Conservation (phyloP, 257 asterid species). For the Gentiana straminea region DNA sequence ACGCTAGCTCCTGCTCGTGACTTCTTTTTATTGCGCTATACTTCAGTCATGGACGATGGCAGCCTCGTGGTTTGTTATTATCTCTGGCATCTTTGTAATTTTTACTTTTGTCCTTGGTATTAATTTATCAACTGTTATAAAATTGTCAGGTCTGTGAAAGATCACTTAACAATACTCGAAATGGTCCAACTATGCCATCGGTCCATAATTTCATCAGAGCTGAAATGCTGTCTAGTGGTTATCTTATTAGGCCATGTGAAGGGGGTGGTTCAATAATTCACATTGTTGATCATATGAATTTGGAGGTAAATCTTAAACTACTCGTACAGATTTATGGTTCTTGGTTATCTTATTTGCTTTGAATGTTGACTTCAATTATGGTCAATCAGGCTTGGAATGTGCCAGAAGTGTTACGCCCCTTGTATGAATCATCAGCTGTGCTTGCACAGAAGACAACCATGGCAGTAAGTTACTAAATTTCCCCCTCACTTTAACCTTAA, state of each 20-base stretch:
- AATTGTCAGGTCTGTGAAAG: conserved; percentile 67
- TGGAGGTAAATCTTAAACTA: conserved; percentile 42
- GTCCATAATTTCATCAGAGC: conserved; percentile 79
- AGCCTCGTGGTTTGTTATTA: conserved; percentile 59
- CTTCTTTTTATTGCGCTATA: conserved; percentile 77
- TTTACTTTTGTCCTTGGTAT: not conserved
- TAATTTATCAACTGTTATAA: conserved; percentile 4
- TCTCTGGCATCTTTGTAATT: not conserved
- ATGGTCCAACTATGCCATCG: conserved; percentile 86
- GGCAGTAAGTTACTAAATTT: conserved; percentile 40
- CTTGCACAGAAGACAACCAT: conserved; percentile 73
- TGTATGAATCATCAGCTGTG: conserved; percentile 68
- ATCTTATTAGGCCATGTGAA: conserved; percentile 80
- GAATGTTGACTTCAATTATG: not conserved
- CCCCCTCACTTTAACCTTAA: not conserved
- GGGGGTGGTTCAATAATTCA: conserved; percentile 92
- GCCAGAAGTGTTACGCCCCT: conserved; percentile 88
- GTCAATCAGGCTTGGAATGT: conserved; percentile 57
- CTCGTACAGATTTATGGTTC: not conserved
- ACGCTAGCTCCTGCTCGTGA: conserved; percentile 95
- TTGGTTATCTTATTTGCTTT: not conserved
- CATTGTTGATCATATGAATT: conserved; percentile 77
- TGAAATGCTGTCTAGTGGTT: conserved; percentile 83
- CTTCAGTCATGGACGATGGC: conserved; percentile 85
- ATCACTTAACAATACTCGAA: conserved; percentile 72